Conservation (phyloP, 2,329 filamentous ascomycete species). For the Aspergillus awamori region DNA sequence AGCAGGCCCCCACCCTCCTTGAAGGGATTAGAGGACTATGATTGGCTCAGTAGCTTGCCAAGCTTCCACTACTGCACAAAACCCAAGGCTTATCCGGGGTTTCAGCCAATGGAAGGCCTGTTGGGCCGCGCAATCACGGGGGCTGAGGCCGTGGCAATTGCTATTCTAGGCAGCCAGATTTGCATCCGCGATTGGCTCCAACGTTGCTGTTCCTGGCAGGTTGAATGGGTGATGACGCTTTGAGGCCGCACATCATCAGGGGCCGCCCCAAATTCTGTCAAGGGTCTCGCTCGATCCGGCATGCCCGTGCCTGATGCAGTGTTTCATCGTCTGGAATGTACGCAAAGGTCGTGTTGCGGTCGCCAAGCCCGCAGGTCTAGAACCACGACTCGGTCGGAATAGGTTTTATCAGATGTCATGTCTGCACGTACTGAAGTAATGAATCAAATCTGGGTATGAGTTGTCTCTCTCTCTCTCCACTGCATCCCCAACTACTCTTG, state of each 20-base stretch:
- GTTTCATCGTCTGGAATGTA: too few relatives aligned
- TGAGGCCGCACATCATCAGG: not conserved
- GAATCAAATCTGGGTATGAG: too few relatives aligned
- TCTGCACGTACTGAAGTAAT: too few relatives aligned
- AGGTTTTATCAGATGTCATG: not conserved
- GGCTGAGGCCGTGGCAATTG: conserved; percentile 7
- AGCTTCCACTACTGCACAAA: conserved; percentile 27
- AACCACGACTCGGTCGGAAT: too few relatives aligned
- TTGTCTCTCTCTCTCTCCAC: not conserved
- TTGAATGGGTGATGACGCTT: not conserved
- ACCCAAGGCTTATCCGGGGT: conserved; percentile 17
- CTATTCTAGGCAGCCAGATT: conserved; percentile 12
- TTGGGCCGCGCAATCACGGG: conserved; percentile 24
- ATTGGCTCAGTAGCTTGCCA: conserved; percentile 17
- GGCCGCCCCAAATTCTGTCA: not conserved
- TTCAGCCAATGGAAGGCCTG: conserved; percentile 10
- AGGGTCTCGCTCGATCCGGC: not conserved
- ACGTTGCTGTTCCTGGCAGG: not conserved
- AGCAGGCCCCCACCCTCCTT: not conserved
- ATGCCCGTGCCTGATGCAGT: not conserved
- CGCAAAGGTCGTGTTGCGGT: not conserved
- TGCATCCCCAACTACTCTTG: not conserved
- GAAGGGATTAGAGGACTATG: not conserved
- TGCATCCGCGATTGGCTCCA: conserved; percentile 6
- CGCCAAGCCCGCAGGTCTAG: too few relatives aligned